Base-by-base conservation (phyloP, 768 basidiomycete genomes). In the Phylloporus scabripes region DNA sequence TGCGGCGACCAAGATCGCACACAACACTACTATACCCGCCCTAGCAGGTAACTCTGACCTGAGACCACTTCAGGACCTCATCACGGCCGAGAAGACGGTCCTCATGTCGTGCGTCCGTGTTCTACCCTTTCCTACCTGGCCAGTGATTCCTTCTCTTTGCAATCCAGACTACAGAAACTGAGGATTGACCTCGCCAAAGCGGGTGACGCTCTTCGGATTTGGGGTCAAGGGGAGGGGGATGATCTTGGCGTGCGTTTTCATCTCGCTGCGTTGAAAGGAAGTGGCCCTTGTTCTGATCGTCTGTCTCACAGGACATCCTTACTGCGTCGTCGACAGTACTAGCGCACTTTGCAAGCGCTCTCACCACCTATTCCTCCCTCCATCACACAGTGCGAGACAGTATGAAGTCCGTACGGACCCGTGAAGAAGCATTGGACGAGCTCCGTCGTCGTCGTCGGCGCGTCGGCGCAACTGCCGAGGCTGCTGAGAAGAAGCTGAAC, bases 71-170 rank as follows among this genome's bases (percentile, higher is more conserved):
- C 92, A 96, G 62, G 92, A 93, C 60, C 75, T 95, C 54, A 97
- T 97, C 48, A 85, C 81, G 2, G 80, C 87, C 1, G 92, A 96
- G 69, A 97, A 97, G 71, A 70, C 77, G 7, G 82, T 94, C 7
- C 73, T 94, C 26, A 69, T 74, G 42, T 78, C 86, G 89, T 92
- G 58, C 59, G 83, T 74, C 41, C 47, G 46, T 26, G 33, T 46
- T 24, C 17, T 20, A 15, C 23, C 32, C 11, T 5, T 14, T 21
- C 18, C 12, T n/a, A 5, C 0, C 17, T 40, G 33, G 40, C 36
- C 36, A 5, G 12, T 50, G 28, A 50, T 43, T 31, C 38, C 0
- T 18, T 41, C 29, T 40, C 40, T 1, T 44, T 17, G 14, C 20
- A 7, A 42, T 37, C 2, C 34, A 87, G 84, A 28, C 54, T 87